Conservation (phyloP, 2,329 filamentous ascomycete genomes). For the Colletotrichum lindemuthianum region DNA sequence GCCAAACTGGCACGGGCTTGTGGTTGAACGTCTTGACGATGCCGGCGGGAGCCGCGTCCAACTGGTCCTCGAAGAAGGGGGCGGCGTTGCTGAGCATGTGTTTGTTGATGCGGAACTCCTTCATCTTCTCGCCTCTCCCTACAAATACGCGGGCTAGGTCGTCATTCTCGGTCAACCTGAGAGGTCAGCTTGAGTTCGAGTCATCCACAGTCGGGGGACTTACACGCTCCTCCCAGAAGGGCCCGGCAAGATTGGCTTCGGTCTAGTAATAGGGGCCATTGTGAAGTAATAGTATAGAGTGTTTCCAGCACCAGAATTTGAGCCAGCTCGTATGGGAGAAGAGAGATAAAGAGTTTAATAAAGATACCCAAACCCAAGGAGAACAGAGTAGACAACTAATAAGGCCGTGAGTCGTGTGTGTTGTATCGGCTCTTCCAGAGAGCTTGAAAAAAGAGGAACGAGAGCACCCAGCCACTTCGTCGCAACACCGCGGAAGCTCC, state of each 20-base stretch:
- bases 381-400: constrained; percentile 14
- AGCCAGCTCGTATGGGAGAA: constrained; percentile 29
- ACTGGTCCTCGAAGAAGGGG: constrained; percentile 58
- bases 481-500: constrained; percentile 21
- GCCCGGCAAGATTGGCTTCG: constrained; percentile 30
- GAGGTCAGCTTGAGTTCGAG: constrained; percentile 1
- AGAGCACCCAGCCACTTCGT: constrained; percentile 1
- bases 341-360: constrained; percentile 14
- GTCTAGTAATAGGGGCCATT: constrained; percentile 35
- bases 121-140: constrained; percentile 49
- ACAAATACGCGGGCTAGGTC: constrained; percentile 50
- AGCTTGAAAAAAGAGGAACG: constrained; percentile 29
- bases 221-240: constrained; percentile 26
- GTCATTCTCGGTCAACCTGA: constrained; percentile 24
- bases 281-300: not conserved
- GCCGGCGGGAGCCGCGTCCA: constrained; percentile 48
- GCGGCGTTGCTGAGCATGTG: constrained; percentile 58
- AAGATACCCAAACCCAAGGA: constrained; percentile 17
- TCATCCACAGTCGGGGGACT: constrained; percentile 6
- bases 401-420: constrained; percentile 26
- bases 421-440: constrained; percentile 35
- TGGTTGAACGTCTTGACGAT: constrained; percentile 33
- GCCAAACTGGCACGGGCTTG: constrained; percentile 49
- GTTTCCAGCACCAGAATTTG: constrained; percentile 26
- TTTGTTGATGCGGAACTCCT: constrained; percentile 54